phyloP scores from a whole-genome alignment of 139 green algal species.

The Eudorina sp. region DNA sequence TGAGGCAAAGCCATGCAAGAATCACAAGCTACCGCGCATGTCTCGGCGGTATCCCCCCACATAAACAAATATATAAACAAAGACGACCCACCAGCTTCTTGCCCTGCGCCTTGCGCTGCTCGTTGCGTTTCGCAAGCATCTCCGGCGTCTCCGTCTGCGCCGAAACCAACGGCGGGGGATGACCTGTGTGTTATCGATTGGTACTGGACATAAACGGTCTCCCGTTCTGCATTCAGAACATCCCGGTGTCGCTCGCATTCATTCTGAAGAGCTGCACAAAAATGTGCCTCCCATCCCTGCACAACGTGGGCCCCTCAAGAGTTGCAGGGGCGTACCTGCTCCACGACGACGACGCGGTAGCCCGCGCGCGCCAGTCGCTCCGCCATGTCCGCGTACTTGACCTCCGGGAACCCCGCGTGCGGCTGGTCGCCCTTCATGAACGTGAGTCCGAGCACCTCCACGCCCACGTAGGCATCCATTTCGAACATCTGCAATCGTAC shows the following conservation, averaged over 20 bases:
- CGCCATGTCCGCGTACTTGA: constrained; percentile 80
- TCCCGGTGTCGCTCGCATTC: too few relatives aligned
- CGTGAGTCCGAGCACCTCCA: constrained; percentile 88
- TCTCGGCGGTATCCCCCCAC: too few relatives aligned
- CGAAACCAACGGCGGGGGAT: too few relatives aligned
- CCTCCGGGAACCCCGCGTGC: constrained; percentile 91
- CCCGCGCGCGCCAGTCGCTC: constrained; percentile 90
- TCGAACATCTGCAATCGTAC: constrained; percentile 99
- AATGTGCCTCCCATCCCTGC: too few relatives aligned
- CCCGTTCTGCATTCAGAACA: too few relatives aligned
- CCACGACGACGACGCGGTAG: constrained; percentile 93
- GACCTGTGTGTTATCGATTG: too few relatives aligned
- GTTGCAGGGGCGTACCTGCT: constrained; percentile 83
- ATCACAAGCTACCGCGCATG: too few relatives aligned
- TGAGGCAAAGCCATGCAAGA: too few relatives aligned
- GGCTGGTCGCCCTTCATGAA: constrained; percentile 99
- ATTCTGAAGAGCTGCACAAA: too few relatives aligned
- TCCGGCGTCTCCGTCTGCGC: constrained; percentile 94
- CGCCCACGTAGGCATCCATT: constrained; percentile 97
- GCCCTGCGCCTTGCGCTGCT: constrained; percentile 68
- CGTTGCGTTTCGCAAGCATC: constrained; percentile 88
- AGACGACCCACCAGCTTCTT: constrained; percentile 75
- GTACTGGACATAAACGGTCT: too few relatives aligned
- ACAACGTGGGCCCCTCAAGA: too few relatives aligned
- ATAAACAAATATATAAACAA: too few relatives aligned